Base-by-base conservation (phyloP, 352 stramenopile genomes). In the Globisporangium mamillatum region DNA sequence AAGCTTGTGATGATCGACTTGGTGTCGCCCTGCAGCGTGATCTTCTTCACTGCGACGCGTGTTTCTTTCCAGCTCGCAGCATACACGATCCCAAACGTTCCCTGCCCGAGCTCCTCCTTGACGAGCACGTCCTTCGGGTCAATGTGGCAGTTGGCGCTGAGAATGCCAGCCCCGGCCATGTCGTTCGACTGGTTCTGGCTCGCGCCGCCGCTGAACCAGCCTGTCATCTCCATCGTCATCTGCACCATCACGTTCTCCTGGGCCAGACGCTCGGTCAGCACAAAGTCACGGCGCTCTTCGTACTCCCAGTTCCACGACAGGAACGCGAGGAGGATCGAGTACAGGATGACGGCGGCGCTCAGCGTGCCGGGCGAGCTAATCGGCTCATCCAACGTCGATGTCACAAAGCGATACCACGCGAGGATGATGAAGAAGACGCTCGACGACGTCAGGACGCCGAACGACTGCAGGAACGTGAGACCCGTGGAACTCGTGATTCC, bases 141-240 rank as follows among this genome's bases (percentile, higher is more conserved):
- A 41, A 95, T 95, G 66, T 94, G 88, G 60, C 79, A 90, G 69
- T 92, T 93, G 5, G 85, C 87, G 55, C 86, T 93, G 18, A 95
- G 68, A 50, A 93, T 84, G 0, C 84, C 87, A 0, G 72, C 69
- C 7, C 77, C 60, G 46, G 75, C 75, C 53, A 69, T 81, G 27
- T 87, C 80, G 20, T 74, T 75, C 0, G 73, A 75, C 53, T 90
- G 80, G 57, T 86, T 81, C 61, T 80, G 76, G 12, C 70, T 75
- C n/a, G 77, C 88, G 1, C 88, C 84, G 27, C 86, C 88, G 58
- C 84, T 92, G 72, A 95, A 95, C 86, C 88, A 95, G 22, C 86
- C 86, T 0, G 86, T 94, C 88, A 95, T 93, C 66, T 93, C 86
- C 83, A 95, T 93, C 1, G 86, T 94, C 86, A 93, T 95, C 61